A percentile compares a stretch with the other conserved stretches of the same genome.
Evolutionary conservation across 1,139 yeast species (phyloP).

Genomic region (Spencermartinsiella ligniputridi): DNA sequence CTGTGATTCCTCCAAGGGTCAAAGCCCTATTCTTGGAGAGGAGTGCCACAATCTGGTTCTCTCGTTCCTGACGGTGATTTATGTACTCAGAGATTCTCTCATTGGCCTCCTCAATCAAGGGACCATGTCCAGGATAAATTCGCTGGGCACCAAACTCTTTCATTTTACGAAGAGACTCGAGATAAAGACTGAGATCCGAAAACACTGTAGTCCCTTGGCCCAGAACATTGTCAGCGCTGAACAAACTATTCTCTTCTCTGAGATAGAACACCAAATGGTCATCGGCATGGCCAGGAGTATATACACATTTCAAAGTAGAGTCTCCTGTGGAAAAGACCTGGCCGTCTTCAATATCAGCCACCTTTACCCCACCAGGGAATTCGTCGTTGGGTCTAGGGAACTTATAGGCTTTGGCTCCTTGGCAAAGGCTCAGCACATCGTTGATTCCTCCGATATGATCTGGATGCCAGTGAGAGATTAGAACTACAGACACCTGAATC

Average conservation of each 20-base stretch:
- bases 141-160: constrained; percentile 19
- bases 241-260: constrained; percentile 33
- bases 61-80: constrained; percentile 34
- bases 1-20: constrained; percentile 25
- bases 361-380: constrained; percentile 6
- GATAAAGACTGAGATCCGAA: constrained; percentile 31
- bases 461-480: constrained; percentile 39
- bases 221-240: constrained; percentile 38
- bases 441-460: constrained; percentile 37
- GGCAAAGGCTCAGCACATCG: constrained; percentile 13
- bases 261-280: constrained; percentile 37
- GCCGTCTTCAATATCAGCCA: constrained; percentile 25
- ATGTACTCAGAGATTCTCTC: constrained; percentile 32
- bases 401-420: constrained; percentile 15
- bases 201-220: constrained; percentile 39
- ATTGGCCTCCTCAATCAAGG: constrained; percentile 31
- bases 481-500: constrained; percentile 29
- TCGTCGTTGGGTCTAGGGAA: constrained; percentile 9
- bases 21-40: constrained; percentile 19
- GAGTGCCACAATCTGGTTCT: constrained; percentile 29
- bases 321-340: constrained; percentile 30
- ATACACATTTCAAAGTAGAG: constrained; percentile 30
- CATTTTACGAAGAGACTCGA: constrained; percentile 31
- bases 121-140: constrained; percentile 40
- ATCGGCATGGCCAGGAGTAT: constrained; percentile 39